Evolutionary conservation across 768 basidiomycete species (phyloP).

Genomic region (Tulasnella calospora): DNA sequence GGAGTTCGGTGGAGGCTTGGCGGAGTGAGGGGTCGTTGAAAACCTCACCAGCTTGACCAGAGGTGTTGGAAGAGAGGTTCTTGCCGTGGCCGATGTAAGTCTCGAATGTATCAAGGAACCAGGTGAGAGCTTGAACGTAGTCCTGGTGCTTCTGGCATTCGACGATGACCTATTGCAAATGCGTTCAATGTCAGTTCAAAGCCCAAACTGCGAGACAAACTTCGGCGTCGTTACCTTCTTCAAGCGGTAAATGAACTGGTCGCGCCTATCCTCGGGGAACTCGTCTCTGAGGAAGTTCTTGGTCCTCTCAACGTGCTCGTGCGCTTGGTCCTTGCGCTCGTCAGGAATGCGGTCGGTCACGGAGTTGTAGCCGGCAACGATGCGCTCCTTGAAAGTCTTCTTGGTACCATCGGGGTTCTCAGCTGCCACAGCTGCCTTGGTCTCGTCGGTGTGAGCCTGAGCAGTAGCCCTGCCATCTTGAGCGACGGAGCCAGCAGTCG

Average conservation of each 20-base stretch:
- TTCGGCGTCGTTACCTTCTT: slow-evolving; percentile 71
- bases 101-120: slow-evolving; percentile 61
- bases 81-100: slow-evolving; percentile 57
- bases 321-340: slow-evolving; percentile 56
- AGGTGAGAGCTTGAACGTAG: slow-evolving; percentile 75
- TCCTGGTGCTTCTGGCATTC: slow-evolving; percentile 91
- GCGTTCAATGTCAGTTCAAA: neutral
- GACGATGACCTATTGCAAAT: slow-evolving; percentile 57
- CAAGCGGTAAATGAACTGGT: slow-evolving; percentile 86
- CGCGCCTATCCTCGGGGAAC: slow-evolving; percentile 84
- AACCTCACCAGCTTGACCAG: slow-evolving; percentile 37
- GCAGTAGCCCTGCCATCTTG: slow-evolving; percentile 35
- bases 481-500: slow-evolving; percentile 33
- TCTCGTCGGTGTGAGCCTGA: slow-evolving; percentile 32
- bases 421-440: slow-evolving; percentile 10
- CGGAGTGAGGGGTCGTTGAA: slow-evolving; percentile 53
- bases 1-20: slow-evolving; percentile 56
- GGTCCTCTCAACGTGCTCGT: slow-evolving; percentile 53
- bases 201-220: neutral
- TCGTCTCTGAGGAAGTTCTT: slow-evolving; percentile 72
- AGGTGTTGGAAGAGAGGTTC: slow-evolving; percentile 36
- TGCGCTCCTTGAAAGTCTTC: slow-evolving; percentile 34
- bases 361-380: slow-evolving; percentile 33
- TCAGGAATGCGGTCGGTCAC: slow-evolving; percentile 59
- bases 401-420: slow-evolving; percentile 24